These are phyloP conservation scores for Chloranthus sessilifolius DNA, from an alignment of 164 flowering plant species.

Conservation along the genomic window DNA sequence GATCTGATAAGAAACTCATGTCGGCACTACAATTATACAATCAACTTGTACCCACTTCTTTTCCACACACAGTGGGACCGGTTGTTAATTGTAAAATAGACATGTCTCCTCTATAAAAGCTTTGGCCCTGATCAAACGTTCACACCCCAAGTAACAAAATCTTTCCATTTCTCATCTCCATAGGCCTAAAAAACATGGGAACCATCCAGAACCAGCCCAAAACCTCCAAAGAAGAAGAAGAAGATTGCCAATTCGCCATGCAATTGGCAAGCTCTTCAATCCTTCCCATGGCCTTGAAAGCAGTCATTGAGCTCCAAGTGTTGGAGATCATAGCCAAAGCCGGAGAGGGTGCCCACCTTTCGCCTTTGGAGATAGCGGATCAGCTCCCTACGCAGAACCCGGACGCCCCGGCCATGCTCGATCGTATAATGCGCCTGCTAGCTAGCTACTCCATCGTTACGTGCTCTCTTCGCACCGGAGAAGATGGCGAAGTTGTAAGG, in stretches of 20 bases:
- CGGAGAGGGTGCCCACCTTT: constrained; percentile 38
- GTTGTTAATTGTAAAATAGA: too few species aligned
- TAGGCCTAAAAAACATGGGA: too few species aligned
- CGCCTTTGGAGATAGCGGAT: constrained; percentile 49
- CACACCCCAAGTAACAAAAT: too few species aligned
- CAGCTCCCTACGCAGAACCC: constrained; percentile 60
- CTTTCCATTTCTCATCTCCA: too few species aligned
- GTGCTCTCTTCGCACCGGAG: constrained; percentile 25
- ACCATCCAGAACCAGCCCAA: background rate
- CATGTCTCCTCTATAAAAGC: too few species aligned
- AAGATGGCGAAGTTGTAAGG: constrained; percentile 5
- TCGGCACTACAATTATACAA: too few species aligned
- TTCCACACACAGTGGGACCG: too few species aligned
- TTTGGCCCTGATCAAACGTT: too few species aligned
- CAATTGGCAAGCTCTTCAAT: constrained; percentile 51
- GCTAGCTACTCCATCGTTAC: constrained; percentile 54
- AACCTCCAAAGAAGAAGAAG: constrained; percentile 29
- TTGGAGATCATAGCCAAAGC: constrained; percentile 60
- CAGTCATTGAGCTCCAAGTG: constrained; percentile 62
- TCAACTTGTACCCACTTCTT: too few species aligned
- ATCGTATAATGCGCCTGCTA: constrained; percentile 62
- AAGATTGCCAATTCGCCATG: constrained; percentile 49
- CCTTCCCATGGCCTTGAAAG: constrained; percentile 69
- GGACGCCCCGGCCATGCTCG: constrained; percentile 57
- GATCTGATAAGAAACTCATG: too few species aligned